These are phyloP conservation scores for Venturia carpophila DNA, from an alignment of 2,329 filamentous ascomycete species.

Conservation along the genomic window DNA sequence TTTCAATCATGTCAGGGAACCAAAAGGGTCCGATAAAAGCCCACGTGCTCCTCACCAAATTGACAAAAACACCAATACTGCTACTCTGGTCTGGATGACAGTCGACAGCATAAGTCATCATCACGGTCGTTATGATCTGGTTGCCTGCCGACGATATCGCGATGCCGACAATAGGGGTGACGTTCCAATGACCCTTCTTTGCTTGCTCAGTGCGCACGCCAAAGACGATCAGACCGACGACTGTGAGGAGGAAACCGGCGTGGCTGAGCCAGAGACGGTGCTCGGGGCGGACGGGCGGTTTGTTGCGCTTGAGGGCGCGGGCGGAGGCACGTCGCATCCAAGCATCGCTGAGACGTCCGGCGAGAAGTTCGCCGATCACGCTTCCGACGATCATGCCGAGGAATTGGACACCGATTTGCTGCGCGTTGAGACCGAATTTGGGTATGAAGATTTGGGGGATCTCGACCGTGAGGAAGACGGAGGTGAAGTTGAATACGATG, in stretches of 20 bases:
- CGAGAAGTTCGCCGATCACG: slow-evolving; percentile 51
- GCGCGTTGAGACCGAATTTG: slow-evolving; percentile 49
- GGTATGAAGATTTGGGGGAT: slow-evolving; percentile 51
- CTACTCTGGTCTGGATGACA: slow-evolving; percentile 46
- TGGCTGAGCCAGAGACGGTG: slow-evolving; percentile 52
- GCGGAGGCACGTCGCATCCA: slow-evolving; percentile 39
- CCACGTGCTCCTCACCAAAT: slow-evolving; percentile 45
- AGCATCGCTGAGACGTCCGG: slow-evolving; percentile 45
- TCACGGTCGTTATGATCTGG: slow-evolving; percentile 53
- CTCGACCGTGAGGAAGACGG: slow-evolving; percentile 49
- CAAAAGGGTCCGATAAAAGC: slow-evolving; percentile 37
- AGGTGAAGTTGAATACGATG: slow-evolving; percentile 50
- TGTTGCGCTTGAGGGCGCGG: slow-evolving; percentile 30
- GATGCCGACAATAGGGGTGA: slow-evolving; percentile 49
- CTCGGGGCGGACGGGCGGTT: slow-evolving; percentile 37
- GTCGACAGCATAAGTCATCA: slow-evolving; percentile 54
- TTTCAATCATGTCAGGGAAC: slow-evolving; percentile 21
- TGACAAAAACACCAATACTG: slow-evolving; percentile 52
- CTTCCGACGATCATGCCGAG: slow-evolving; percentile 50
- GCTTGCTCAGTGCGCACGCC: slow-evolving; percentile 40
- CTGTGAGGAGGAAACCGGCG: slow-evolving; percentile 42
- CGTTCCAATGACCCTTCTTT: slow-evolving; percentile 40
- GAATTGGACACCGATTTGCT: slow-evolving; percentile 53
- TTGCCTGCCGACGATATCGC: slow-evolving; percentile 47
- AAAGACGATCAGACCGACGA: slow-evolving; percentile 49